Evolutionary conservation across 2,329 filamentous ascomycete genomes (phyloP), one percentile per base, ranked within the genome.

Genomic region (Pseudogymnoascus sp.): DNA sequence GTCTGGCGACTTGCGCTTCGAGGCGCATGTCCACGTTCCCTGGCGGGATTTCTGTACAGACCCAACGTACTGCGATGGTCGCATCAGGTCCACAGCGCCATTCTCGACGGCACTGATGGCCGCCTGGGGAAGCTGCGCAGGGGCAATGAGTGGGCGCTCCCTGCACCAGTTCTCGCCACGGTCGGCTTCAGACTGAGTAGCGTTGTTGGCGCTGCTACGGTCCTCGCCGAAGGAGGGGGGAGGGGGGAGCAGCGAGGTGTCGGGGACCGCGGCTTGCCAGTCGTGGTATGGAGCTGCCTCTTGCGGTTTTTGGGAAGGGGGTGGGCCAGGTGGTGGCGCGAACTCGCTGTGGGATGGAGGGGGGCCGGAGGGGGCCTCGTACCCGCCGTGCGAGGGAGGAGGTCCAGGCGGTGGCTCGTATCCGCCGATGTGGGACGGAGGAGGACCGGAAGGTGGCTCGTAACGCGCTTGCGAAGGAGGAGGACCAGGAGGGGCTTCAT

Each of bases 201-300:
- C 86, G 73, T 93, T 93, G 71, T 84, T 86, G 2, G 86, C 81
- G 0, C 86, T 84, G 11, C 88, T 91, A 33, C 74, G 76, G 65
- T 89, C 84, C 70, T 85, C 85, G 59, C 83, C 83, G 62, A 91
- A 81, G 31, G 82, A 82, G 0, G 89, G 89, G 0, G 89, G 89
- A 0, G 88, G 88, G 1, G 89, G 89, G 47, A 92, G 83, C 8
- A 89, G 80, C 0, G 87, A 80, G 1, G 85, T 91, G 73, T 92
- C 89, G 0, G 89, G 88, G 1, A 91, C 87, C 2, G 86, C 82
- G 6, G 81, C 71, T 67, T 86, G 80, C 89, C 89, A 92, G 74
- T 89, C 85, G 72, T 91, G 88, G 68, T 85, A 73, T 63, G 70
- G 68, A 40, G 64, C 63, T 38, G 31, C 35, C 19, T 60, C 56